Evolutionary conservation across 2,329 filamentous ascomycete genomes (phyloP), one percentile per base, ranked within the genome.

Genomic region (Graphilbum fragrans): DNA sequence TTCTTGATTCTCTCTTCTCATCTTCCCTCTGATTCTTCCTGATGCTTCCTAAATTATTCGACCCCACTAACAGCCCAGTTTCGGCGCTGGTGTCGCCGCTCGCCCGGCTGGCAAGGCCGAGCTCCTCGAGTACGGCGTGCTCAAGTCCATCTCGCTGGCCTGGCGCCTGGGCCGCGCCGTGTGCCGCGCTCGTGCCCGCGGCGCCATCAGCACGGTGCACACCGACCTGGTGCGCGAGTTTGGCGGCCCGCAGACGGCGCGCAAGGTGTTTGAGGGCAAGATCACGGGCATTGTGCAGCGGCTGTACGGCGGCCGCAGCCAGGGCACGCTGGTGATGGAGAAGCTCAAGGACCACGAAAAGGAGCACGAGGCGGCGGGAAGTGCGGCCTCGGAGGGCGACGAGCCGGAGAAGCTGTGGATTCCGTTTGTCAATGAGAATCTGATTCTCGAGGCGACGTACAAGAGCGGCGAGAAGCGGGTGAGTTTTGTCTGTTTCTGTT

Each of bases 101-200:
- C 51, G 50, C 2, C 57, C 59, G 0, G 51, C 58, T 5, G 56
- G 50, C 12, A 54, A 55, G 9, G 45, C 53, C n/a, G 53, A 58
- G 19, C 54, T 60, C 20, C 53, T 53, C 21, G 45, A 50, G 11
- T 57, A 52, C 37, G 59, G 55, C 20, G 55, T 64, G 3, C 52
- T 55, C 11, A 59, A 61, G 37, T 61, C 56, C 0, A 45, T 56
- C 11, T 64, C 60, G 3, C 54, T 63, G 2, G 59, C 57, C 2
- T 66, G 58, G 63, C 55, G 59, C 17, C 66, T 75, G n/a, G 70
- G 71, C 0, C 63, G 70, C 1, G 73, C 71, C 8, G 74, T 80
- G 20, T 65, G 62, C 32, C 57, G 66, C 11, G 60, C 64, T 2
- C 62, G 64, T 45, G 58, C 67, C 4, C 52, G 63, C 3, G 61